A percentile compares a stretch with the other conserved stretches of the same genome.
Evolutionary conservation across 768 basidiomycete genomes (phyloP).

Genomic region (Trametes sanguinea): DNA sequence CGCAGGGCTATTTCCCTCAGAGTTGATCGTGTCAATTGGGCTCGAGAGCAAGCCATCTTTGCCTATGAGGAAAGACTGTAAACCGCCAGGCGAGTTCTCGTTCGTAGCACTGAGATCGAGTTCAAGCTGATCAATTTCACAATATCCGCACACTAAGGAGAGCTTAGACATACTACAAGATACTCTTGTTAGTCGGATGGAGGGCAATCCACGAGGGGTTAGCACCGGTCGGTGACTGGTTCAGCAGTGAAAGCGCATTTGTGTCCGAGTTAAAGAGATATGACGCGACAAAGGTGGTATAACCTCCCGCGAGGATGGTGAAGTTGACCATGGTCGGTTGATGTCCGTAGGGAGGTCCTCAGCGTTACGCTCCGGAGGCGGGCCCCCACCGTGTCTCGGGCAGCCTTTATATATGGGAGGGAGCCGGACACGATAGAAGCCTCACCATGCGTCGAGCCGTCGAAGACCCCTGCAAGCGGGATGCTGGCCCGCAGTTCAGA

Average conservation of each 20-base stretch:
- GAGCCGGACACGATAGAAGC: background rate
- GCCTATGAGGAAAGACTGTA: slow-evolving; percentile 61
- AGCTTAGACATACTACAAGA: slow-evolving; percentile 55
- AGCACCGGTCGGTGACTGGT: slow-evolving; percentile 50
- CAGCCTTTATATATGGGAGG: background rate
- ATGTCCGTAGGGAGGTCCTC: background rate
- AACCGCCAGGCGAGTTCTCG: slow-evolving; percentile 43
- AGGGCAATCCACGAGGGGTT: slow-evolving; percentile 63
- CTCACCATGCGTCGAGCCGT: background rate
- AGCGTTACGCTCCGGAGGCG: background rate
- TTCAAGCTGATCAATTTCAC: background rate
- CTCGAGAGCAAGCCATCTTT: slow-evolving; percentile 46
- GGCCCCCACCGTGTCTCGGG: too few relatives aligned
- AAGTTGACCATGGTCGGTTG: slow-evolving; percentile 57
- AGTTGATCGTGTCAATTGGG: slow-evolving; percentile 46
- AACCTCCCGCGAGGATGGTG: slow-evolving; percentile 70
- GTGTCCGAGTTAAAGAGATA: slow-evolving; percentile 61
- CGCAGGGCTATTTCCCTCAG: slow-evolving; percentile 54
- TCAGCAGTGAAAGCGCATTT: slow-evolving; percentile 47
- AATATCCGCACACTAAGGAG: background rate
- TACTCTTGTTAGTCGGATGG: slow-evolving; percentile 56
- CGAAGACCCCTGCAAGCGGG: background rate
- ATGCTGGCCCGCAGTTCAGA: background rate
- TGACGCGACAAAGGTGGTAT: slow-evolving; percentile 57
- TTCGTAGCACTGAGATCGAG: slow-evolving; percentile 53